Conservation (phyloP, 2,329 filamentous ascomycete genomes). For the Cordyceps cateniannulata region DNA sequence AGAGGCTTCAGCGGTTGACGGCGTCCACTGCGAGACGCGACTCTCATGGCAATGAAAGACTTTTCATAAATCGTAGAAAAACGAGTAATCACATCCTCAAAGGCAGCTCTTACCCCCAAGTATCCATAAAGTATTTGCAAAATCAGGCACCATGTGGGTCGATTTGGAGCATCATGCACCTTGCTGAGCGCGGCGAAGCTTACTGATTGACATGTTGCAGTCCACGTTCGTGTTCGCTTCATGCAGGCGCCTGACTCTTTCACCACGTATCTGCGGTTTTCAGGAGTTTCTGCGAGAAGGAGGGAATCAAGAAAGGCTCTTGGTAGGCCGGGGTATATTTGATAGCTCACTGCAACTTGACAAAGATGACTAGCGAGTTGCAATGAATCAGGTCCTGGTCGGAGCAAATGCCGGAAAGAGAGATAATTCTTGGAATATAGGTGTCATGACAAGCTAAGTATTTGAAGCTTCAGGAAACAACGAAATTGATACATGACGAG, state of each 20-base stretch:
- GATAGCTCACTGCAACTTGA: no score
- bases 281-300: background rate
- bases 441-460: no score
- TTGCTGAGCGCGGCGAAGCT: slow-evolving; percentile 2
- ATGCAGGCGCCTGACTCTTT: slow-evolving; percentile 9
- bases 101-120: background rate
- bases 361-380: no score
- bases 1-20: no score
- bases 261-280: background rate
- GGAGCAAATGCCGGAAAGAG: no score
- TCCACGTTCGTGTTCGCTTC: slow-evolving; percentile 4
- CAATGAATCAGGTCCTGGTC: no score
- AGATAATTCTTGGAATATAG: no score
- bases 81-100: background rate
- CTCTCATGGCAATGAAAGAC: no score
- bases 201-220: background rate
- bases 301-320: background rate
- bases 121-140: background rate
- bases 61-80: background rate
- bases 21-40: no score
- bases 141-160: background rate
- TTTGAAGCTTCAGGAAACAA: no score
- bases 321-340: background rate
- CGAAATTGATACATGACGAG: background rate
- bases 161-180: background rate